Base-by-base conservation (phyloP, 805 yeast species). In the Hemisphaericaspora nanyangensis region DNA sequence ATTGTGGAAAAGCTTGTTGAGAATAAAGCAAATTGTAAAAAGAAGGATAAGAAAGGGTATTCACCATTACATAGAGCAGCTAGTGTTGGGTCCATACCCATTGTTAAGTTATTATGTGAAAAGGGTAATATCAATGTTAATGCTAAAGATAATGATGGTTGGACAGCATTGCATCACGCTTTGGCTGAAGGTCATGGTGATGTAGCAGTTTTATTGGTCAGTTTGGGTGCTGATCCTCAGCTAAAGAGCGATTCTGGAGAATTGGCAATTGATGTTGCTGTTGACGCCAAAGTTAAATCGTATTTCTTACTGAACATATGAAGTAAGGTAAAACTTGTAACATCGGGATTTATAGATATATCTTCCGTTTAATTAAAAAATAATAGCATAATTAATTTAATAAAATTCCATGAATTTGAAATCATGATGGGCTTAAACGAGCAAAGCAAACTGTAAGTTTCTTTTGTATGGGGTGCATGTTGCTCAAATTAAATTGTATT, bases 121-220 rank as follows among this genome's bases (percentile, higher is more conserved):
- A 61, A 71, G 5, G 76, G 75, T 2, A 74, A 74, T 34, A 77
- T 82, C 0, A 84, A 85, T 7, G 56, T 89, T 17, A 85, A 88
- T 50, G 70, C 81, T 3, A 74, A 75, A 28, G 97, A 90, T 54
- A 47, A 48, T 10, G 72, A 72, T 38, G 93, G 95, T 0, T 87
- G 93, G 89, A 84, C 95, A 0, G 80, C 96, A 1, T 57, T 91
- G 43, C 95, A 87, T 57, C 95, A 87, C 60, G 96, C 97, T 0
- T 62, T 84, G 40, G 88, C 95, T 0, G 98, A 90, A 60, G 96
- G 96, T 0, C 82, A 81, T 50, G 89, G 83, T 1, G 95, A 85
- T 42, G 77, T 78, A 8, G 95, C 85, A 0, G 67, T 79, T 1
- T 52, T 66, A 25, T 61, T 90, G 34, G 79, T 81, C 2, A 68